Base-by-base conservation (phyloP, 1,284 basidiomycete species). In the Neonothopanus nambi region DNA sequence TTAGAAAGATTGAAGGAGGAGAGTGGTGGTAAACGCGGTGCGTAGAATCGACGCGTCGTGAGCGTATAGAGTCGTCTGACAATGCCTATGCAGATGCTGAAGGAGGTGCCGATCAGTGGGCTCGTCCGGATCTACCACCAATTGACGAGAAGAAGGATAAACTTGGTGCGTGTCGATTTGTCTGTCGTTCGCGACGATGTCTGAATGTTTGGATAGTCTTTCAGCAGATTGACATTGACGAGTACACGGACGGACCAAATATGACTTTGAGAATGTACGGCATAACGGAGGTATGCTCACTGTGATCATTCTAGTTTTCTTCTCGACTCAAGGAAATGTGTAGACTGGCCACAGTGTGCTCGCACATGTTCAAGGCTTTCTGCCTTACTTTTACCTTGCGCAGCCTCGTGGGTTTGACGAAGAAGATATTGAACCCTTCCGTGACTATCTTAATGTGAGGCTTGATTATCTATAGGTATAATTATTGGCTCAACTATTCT, bases 201-300 rank as follows among this genome's bases (percentile, higher is more conserved):
- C 41, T n/a, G 54, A 48, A 30, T 36, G 9, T 44, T 48, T 21
- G 51, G 54, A 36, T 40, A 91, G 89, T 89, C 15, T 97, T 98
- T 63, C 95, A 98, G 67, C 95, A 98, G 68, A 95, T 95, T 54
- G 95, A 98, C 59, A 79, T 98, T 9, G 91, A 95, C 59, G 86
- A 91, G 56, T 75, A 84, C 2, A 77, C 77, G 3, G 85, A 89
- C 55, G 61, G 62, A 5, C 75, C 76, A 21, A 73, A 70, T 1
- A 75, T 81, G 0, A 78, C 77, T 43, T 63, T 97, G 30, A 78
- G 91, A 37, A 84, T 97, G 72, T 98, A 88, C 68, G 95, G 95
- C 42, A 90, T 97, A 4, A 97, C 93, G 2, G 76, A 93, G 73
- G 91, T 89, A 54, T 36, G 45, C 26, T 43, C 8, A 24, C 23